Percentiles rank a stretch among this genome's conserved stretches.
Conservation (phyloP, 306 rosid species). For the Hylodesmum podocarpum region DNA sequence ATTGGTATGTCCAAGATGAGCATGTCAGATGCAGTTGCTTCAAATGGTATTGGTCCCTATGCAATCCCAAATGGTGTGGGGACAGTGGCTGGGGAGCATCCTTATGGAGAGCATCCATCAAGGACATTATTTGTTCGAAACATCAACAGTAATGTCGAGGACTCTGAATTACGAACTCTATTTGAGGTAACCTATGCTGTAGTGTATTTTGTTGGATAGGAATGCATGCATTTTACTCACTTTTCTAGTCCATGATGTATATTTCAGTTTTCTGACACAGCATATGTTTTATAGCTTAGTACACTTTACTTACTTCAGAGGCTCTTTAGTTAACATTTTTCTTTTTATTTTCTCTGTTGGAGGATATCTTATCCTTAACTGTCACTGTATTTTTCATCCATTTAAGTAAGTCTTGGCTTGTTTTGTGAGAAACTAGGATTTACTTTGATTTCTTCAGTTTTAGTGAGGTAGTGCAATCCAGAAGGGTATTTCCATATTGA, state of each 20-base stretch:
- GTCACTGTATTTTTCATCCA: not conserved
- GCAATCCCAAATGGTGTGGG: constrained; percentile 75
- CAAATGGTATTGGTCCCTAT: constrained; percentile 59
- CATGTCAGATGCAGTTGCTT: constrained; percentile 54
- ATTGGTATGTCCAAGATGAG: constrained; percentile 62
- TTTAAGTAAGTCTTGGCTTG: too few species aligned
- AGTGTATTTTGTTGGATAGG: not conserved
- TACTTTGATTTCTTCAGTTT: too few species aligned
- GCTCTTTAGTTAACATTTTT: not conserved
- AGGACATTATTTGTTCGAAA: constrained; percentile 91
- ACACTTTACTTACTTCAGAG: too few species aligned
- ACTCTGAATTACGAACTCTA: constrained; percentile 68
- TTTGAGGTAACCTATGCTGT: constrained; percentile 81
- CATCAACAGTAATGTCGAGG: constrained; percentile 89
- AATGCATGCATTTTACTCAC: not conserved
- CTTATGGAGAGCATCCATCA: constrained; percentile 96
- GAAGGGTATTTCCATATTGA: too few species aligned
- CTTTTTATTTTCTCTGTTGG: not conserved
- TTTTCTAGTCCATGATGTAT: not conserved
- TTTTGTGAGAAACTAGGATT: too few species aligned
- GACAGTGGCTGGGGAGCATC: constrained; percentile 94
- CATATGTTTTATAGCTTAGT: not conserved
- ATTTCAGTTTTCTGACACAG: not conserved
- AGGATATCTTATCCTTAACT: not conserved
- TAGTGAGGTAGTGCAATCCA: too few species aligned